phyloP scores from a whole-genome alignment of 352 stramenopile genomes.

The Lagenidium sp. region DNA sequence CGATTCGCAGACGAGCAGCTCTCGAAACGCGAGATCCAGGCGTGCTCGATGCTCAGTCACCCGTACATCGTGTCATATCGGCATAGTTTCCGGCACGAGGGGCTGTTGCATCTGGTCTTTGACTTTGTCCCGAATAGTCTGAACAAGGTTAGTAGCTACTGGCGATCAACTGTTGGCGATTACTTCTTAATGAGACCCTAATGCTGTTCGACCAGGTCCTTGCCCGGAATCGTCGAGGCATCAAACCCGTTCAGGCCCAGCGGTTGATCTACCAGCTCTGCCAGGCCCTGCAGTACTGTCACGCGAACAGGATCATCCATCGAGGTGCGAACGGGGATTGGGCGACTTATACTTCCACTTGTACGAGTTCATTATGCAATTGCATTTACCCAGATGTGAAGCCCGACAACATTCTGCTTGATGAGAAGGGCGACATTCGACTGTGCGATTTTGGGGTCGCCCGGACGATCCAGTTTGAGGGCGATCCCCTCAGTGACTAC shows the following conservation, averaged over 20 bases:
- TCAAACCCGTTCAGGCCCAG: conserved; percentile 37
- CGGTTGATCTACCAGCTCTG: conserved; percentile 64
- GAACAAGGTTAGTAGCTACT: conserved; percentile 36
- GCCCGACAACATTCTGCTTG: conserved; percentile 75
- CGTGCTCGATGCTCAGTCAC: conserved; percentile 76
- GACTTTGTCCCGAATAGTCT: conserved; percentile 63
- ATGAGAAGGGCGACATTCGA: conserved; percentile 59
- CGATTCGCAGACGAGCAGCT: conserved; percentile 69
- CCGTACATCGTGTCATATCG: conserved; percentile 77
- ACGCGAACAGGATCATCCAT: conserved; percentile 74
- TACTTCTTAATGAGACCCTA: no score
- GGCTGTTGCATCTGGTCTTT: conserved; percentile 69
- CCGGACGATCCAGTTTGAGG: conserved; percentile 68
- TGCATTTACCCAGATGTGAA: conserved; percentile 46
- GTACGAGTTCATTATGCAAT: background rate
- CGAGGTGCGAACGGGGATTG: conserved; percentile 28
- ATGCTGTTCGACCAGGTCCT: no score
- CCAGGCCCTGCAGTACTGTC: conserved; percentile 66
- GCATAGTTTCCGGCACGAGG: conserved; percentile 72
- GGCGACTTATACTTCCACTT: background rate
- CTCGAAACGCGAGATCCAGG: conserved; percentile 74
- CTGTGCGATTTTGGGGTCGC: conserved; percentile 80
- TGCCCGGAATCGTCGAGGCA: conserved; percentile 42
- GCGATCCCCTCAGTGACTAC: conserved; percentile 69
- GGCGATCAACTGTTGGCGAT: background rate